Evolutionary conservation across 1,284 basidiomycete genomes (phyloP), one percentile per base, ranked within the genome.

Genomic region (Rhodotorula sp.): DNA sequence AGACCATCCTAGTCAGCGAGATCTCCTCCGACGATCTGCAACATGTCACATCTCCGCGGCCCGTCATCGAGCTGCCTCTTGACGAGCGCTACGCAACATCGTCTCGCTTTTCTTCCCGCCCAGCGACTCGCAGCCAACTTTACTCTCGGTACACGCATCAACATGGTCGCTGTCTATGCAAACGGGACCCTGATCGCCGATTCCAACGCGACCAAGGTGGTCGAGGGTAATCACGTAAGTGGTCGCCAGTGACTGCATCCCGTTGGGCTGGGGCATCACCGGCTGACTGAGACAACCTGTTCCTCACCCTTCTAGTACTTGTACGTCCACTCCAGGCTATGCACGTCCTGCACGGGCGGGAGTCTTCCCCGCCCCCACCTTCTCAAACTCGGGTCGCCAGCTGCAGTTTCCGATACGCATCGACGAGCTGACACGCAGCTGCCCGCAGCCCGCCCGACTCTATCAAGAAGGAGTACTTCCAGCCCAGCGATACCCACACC

Each of bases 141-240:
- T 16, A 60, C 58, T 26, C 34, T 58, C 38, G 54, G 54, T 16
- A 55, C 54, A 15, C 54, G 26, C 19, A 45, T 45, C n/a, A 52
- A 68, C 3, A 72, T 72, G 70, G 74, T 72, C 62, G 63, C 67
- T 16, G 70, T 76, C 63, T 55, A 67, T 82, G 10, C 78, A 86
- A 83, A 86, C 76, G 85, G 84, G 50, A 81, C 80, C 31, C 81
- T 85, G 52, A 83, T 91, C 74, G 87, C 87, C 15, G 84, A 89
- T 60, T 85, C 84, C 15, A 80, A 83, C 70, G 80, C 82, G 0
- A 87, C 87, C 0, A 79, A 86, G 60, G 78, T 85, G 8, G 83
- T 89, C 63, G 88, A 89, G 77, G 84, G 84, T 14, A 89, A 88
- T 75, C 86, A 88, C 73, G 68, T 65, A 6, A 19, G 34, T 6